phyloP scores from a whole-genome alignment of 2,329 filamentous ascomycete genomes.

The Colletotrichum falcatum region DNA sequence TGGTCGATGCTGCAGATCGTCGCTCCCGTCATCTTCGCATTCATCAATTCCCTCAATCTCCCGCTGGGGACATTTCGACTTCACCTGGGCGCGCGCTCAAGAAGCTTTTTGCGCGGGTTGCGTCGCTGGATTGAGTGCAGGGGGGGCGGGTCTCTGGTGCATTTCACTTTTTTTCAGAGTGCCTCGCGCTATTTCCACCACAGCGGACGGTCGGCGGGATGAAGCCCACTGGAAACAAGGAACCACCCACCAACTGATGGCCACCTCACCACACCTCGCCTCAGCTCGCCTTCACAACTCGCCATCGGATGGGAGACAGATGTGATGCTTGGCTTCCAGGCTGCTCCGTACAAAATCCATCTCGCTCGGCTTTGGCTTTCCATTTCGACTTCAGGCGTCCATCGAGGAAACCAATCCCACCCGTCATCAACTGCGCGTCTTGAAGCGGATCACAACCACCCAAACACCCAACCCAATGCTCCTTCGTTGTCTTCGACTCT shows the following conservation, averaged over 20 bases:
- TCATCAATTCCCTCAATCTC: slow-evolving; percentile 25
- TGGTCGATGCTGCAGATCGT: slow-evolving; percentile 31
- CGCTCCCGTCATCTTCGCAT: slow-evolving; percentile 31
- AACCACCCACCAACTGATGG: slow-evolving; percentile 38
- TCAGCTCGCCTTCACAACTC: slow-evolving; percentile 23
- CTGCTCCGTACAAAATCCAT: slow-evolving; percentile 4
- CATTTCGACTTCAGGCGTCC: neutral
- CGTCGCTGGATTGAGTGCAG: slow-evolving; percentile 24
- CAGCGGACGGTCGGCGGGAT: slow-evolving; percentile 34
- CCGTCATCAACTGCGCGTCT: slow-evolving; percentile 1
- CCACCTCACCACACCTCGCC: slow-evolving; percentile 16
- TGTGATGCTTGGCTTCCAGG: slow-evolving; percentile 3
- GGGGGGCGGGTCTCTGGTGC: slow-evolving; percentile 28
- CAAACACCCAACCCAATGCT: slow-evolving; percentile 7
- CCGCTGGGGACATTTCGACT: slow-evolving; percentile 20
- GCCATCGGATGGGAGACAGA: slow-evolving; percentile 22
- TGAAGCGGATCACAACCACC: neutral
- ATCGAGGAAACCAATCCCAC: slow-evolving; percentile 5
- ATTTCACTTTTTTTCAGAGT: slow-evolving; percentile 27
- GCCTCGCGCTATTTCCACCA: slow-evolving; percentile 25
- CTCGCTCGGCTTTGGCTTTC: neutral
- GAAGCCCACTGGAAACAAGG: slow-evolving; percentile 40
- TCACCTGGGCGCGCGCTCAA: slow-evolving; percentile 12
- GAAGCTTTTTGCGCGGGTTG: slow-evolving; percentile 14
- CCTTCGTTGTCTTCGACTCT: neutral